phyloP scores from a whole-genome alignment of 768 basidiomycete genomes.

The Termitomyces eurrhizus region DNA sequence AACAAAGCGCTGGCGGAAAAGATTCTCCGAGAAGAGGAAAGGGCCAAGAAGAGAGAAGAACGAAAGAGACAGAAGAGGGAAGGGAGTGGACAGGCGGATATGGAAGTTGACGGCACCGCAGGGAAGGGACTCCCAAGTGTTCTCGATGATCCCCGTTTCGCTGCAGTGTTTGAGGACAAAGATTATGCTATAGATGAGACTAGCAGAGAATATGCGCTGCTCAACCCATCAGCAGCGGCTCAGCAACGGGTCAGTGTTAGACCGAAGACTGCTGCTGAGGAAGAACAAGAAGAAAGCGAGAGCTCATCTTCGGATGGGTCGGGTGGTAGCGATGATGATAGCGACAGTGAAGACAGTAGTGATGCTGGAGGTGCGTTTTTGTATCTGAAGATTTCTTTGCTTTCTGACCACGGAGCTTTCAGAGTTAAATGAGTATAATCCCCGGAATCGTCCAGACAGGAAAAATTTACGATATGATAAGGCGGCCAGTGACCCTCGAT shows the following conservation, averaged over 20 bases:
- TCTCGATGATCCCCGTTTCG: conserved; percentile 86
- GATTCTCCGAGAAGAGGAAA: conserved; percentile 64
- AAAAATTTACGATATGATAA: conserved; percentile 44
- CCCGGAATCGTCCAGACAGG: conserved; percentile 45
- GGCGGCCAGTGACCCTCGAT: conserved; percentile 37
- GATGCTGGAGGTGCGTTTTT: conserved; percentile 48
- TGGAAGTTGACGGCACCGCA: conserved; percentile 31
- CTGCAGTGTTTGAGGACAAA: conserved; percentile 85
- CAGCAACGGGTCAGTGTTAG: conserved; percentile 39
- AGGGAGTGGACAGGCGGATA: conserved; percentile 33
- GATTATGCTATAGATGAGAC: conserved; percentile 90
- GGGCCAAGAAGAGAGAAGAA: conserved; percentile 50
- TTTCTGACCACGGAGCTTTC: conserved; percentile 7
- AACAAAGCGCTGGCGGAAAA: conserved; percentile 84
- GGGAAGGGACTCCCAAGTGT: conserved; percentile 42
- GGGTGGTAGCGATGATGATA: conserved; percentile 38
- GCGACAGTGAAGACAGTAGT: conserved; percentile 44
- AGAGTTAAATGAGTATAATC: conserved; percentile 52
- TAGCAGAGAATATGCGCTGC: conserved; percentile 83
- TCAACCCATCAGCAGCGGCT: conserved; percentile 83
- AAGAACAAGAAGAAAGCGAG: conserved; percentile 87
- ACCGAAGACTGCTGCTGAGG: conserved; percentile 78
- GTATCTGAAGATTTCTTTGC: conserved; percentile 7
- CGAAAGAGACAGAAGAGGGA: conserved; percentile 45
- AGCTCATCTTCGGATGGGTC: conserved; percentile 57